Conservation (phyloP, 306 rosid species). For the Alnus glutinosa region DNA sequence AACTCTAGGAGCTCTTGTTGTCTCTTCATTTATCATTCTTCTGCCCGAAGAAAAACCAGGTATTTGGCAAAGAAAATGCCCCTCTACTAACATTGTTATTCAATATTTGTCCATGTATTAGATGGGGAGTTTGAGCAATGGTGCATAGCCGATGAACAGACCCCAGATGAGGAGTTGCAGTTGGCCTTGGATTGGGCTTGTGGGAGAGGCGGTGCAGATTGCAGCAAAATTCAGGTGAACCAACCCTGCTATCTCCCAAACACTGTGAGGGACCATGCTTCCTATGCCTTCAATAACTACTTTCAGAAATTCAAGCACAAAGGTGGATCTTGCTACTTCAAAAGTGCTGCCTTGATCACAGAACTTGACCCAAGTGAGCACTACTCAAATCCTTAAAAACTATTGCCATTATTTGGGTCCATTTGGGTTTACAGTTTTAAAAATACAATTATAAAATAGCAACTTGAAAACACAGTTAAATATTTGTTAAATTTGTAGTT, state of each 20-base stretch:
- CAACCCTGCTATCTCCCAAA: constrained; percentile 71
- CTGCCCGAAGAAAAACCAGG: too few species aligned
- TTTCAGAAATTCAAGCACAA: constrained; percentile 63
- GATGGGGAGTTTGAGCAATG: constrained; percentile 66
- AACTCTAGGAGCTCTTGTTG: too few species aligned
- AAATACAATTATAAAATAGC: too few species aligned
- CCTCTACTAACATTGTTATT: not conserved
- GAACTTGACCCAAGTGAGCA: constrained; percentile 81
- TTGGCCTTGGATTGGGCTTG: constrained; percentile 83
- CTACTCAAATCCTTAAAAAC: not conserved
- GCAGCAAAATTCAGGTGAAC: constrained; percentile 56
- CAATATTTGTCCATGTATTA: constrained; percentile 10
- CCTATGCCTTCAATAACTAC: constrained; percentile 75
- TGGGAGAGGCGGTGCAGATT: constrained; percentile 76
- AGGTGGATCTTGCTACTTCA: constrained; percentile 73
- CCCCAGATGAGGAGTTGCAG: constrained; percentile 60
- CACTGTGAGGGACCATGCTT: constrained; percentile 72
- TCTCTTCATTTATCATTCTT: too few species aligned
- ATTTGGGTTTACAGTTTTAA: too few species aligned
- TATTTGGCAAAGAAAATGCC: too few species aligned
- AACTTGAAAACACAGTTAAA: too few species aligned
- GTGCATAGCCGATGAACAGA: constrained; percentile 85
- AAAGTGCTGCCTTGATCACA: constrained; percentile 69
- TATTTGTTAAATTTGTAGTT: too few species aligned
- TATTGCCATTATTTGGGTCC: not conserved